These are phyloP conservation scores for Penicillium sp. DNA, from an alignment of 2,329 filamentous ascomycete genomes.

Conservation along the genomic window DNA sequence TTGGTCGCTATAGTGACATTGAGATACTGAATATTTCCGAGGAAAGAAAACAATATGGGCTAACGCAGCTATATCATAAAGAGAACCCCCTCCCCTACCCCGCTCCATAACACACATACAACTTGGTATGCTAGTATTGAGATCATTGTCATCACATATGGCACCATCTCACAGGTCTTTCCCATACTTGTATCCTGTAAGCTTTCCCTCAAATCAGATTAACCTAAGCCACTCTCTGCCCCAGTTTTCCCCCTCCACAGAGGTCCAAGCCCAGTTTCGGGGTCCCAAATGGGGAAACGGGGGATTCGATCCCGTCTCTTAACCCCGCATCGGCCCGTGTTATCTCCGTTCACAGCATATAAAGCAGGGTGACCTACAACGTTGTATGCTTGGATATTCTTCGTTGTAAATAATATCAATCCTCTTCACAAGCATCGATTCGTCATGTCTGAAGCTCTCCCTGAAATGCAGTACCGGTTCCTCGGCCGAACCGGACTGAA, in stretches of 20 bases:
- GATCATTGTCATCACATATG: background rate
- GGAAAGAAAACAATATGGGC: too few species aligned
- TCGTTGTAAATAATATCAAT: too few species aligned
- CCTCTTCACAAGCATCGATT: too few species aligned
- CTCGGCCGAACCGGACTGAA: slow-evolving; percentile 70
- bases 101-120: background rate
- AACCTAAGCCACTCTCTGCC: background rate
- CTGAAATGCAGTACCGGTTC: slow-evolving; percentile 59
- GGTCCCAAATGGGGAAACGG: slow-evolving; percentile 15
- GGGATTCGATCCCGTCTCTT: background rate
- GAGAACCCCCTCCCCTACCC: too few species aligned
- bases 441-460: slow-evolving; percentile 21
- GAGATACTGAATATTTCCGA: too few species aligned
- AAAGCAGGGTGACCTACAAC: background rate
- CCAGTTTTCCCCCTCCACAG: background rate
- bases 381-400: background rate
- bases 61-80: too few species aligned
- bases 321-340: slow-evolving; percentile 16
- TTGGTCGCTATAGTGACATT: too few species aligned
- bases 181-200: background rate
- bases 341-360: background rate
- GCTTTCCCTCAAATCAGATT: background rate
- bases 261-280: slow-evolving; percentile 3
- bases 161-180: background rate
- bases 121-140: background rate